Evolutionary conservation across 148 eudicot species (phyloP).

Genomic region (Spergularia marina): DNA sequence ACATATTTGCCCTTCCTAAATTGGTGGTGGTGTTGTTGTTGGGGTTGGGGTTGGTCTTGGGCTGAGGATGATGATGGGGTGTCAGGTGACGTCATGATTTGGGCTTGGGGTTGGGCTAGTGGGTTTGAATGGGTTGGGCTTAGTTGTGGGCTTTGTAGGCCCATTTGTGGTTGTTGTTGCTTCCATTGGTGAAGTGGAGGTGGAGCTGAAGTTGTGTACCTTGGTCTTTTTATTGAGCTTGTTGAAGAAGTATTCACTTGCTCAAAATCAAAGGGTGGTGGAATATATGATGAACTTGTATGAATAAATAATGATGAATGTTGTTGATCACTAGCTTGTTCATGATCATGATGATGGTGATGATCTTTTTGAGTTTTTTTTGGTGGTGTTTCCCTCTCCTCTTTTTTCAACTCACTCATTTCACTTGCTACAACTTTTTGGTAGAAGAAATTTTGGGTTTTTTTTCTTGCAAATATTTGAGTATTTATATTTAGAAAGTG

Average conservation of each 20-base stretch:
- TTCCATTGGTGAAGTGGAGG: not conserved
- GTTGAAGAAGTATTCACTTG: not conserved
- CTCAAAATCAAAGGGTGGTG: conserved; percentile 28
- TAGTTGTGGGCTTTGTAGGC: conserved; percentile 16
- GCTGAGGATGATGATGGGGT: conserved; percentile 24
- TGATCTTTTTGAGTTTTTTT: conserved; percentile 1
- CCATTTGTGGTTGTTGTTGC: not conserved
- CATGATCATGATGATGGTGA: conserved; percentile 7
- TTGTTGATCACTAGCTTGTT: conserved; percentile 3
- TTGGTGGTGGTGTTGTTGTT: conserved; percentile 32
- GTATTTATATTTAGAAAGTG: too few relatives aligned
- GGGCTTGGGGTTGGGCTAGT: conserved; percentile 23
- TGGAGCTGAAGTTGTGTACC: conserved; percentile 14
- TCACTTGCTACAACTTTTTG: not conserved
- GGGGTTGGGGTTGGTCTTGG: not conserved
- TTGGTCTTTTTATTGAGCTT: conserved; percentile 4
- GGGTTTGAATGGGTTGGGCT: conserved; percentile 32
- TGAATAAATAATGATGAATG: conserved; percentile 26
- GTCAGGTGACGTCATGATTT: conserved; percentile 19
- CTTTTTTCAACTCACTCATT: conserved; percentile 32
- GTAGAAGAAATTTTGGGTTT: not conserved
- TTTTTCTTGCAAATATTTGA: too few relatives aligned
- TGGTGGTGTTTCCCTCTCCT: conserved; percentile 24
- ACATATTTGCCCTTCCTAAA: conserved; percentile 77
- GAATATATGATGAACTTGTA: not conserved